phyloP scores from a whole-genome alignment of 305 asterid species.

The Fraxinus xanthoxyloides region DNA sequence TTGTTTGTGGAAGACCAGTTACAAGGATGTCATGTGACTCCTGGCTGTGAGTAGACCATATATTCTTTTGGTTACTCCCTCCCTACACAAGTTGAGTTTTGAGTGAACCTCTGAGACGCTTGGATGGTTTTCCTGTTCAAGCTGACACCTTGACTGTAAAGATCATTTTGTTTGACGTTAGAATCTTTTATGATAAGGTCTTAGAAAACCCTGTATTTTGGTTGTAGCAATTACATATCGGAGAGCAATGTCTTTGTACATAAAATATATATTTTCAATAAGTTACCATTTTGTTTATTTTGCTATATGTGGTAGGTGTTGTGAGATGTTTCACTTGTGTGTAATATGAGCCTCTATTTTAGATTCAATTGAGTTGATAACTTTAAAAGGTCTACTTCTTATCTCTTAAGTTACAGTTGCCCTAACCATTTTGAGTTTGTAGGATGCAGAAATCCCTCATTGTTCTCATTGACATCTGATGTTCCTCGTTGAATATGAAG shows the following conservation, averaged over 20 bases:
- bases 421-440: neutral
- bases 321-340: neutral
- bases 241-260: slow-evolving; percentile 67
- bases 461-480: neutral
- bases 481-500: neutral
- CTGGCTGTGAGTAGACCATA: slow-evolving; percentile 40
- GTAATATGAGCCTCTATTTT: slow-evolving; percentile 1
- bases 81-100: slow-evolving; percentile 46
- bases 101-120: slow-evolving; percentile 37
- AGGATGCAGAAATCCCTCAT: neutral
- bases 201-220: slow-evolving; percentile 48
- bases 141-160: slow-evolving; percentile 69
- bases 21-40: slow-evolving; percentile 42
- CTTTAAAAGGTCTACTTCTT: neutral
- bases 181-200: slow-evolving; percentile 49
- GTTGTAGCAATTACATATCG: slow-evolving; percentile 65
- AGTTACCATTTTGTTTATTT: slow-evolving; percentile 32
- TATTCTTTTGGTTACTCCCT: slow-evolving; percentile 57
- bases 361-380: neutral
- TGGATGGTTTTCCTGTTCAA: slow-evolving; percentile 42
- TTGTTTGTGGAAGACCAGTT: slow-evolving; percentile 40
- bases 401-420: neutral
- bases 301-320: slow-evolving; percentile 18
- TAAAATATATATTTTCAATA: slow-evolving; percentile 61
- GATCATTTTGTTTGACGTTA: slow-evolving; percentile 61